Evolutionary conservation across 148 eudicot species (phyloP).

Genomic region (Rhododendron kiyosumense): DNA sequence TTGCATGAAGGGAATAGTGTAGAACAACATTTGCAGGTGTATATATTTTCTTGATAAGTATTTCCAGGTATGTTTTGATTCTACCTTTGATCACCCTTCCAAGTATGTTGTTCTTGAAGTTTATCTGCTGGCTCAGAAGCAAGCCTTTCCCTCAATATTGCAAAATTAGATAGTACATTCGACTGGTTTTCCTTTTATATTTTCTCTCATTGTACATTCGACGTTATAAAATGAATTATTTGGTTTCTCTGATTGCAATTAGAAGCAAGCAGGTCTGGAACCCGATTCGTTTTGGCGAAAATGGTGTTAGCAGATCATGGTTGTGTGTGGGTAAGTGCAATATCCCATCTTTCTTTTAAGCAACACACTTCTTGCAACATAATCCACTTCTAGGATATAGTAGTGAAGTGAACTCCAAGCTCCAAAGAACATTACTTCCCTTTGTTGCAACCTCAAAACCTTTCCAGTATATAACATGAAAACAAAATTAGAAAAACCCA

Average conservation of each 20-base stretch:
- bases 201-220: background rate
- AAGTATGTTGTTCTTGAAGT: background rate
- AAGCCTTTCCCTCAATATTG: background rate
- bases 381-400: conserved; percentile 24
- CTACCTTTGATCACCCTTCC: background rate
- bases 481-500: background rate
- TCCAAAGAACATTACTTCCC: conserved; percentile 8
- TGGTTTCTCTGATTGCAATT: background rate
- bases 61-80: background rate
- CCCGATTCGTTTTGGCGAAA: background rate
- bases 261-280: background rate
- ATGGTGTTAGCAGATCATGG: background rate
- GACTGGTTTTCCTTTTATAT: background rate
- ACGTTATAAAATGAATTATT: background rate
- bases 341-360: conserved; percentile 23
- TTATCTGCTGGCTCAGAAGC: background rate
- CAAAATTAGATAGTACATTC: background rate
- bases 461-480: background rate
- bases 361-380: conserved; percentile 23
- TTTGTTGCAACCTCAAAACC: conserved; percentile 20
- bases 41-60: too few relatives aligned
- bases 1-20: background rate
- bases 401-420: conserved; percentile 48
- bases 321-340: background rate
- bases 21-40: background rate